Percentiles rank a stretch among this genome's conserved stretches.
Conservation (phyloP, 2,329 filamentous ascomycete genomes). For the Arthrobotrys entomopaga region DNA sequence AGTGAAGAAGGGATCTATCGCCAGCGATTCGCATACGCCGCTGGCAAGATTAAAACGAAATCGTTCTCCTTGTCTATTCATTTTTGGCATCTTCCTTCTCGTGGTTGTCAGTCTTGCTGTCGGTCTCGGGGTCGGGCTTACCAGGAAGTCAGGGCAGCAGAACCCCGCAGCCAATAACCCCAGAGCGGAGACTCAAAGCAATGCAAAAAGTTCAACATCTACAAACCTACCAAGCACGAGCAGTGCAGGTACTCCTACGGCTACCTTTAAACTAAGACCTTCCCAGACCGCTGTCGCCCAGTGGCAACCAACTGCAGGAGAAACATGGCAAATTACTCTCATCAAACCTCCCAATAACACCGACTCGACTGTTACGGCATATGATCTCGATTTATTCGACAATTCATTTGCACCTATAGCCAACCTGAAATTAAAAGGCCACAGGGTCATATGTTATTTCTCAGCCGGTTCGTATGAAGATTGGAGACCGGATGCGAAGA, state of each 20-base stretch:
- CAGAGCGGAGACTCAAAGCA: background rate
- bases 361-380: conserved; percentile 60
- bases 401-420: conserved; percentile 69
- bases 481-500: conserved; percentile 69
- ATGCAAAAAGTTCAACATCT: background rate
- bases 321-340: conserved; percentile 52
- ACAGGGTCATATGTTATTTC: conserved; percentile 75
- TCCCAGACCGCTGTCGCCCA: conserved; percentile 23
- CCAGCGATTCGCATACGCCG: conserved; percentile 21
- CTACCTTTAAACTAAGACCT: conserved; percentile 34
- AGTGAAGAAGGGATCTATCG: conserved; percentile 40
- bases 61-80: conserved; percentile 21
- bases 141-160: conserved; percentile 7
- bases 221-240: background rate
- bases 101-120: conserved; percentile 23
- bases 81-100: conserved; percentile 16
- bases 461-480: conserved; percentile 76
- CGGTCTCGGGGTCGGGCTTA: conserved; percentile 41
- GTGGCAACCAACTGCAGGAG: conserved; percentile 49
- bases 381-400: conserved; percentile 70
- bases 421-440: conserved; percentile 65
- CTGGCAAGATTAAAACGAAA: conserved; percentile 28
- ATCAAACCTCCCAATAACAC: conserved; percentile 60
- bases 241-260: conserved; percentile 11
- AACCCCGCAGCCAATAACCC: background rate